These are phyloP conservation scores for Didymella glomerata DNA, from an alignment of 2,329 filamentous ascomycete genomes.

Conservation along the genomic window DNA sequence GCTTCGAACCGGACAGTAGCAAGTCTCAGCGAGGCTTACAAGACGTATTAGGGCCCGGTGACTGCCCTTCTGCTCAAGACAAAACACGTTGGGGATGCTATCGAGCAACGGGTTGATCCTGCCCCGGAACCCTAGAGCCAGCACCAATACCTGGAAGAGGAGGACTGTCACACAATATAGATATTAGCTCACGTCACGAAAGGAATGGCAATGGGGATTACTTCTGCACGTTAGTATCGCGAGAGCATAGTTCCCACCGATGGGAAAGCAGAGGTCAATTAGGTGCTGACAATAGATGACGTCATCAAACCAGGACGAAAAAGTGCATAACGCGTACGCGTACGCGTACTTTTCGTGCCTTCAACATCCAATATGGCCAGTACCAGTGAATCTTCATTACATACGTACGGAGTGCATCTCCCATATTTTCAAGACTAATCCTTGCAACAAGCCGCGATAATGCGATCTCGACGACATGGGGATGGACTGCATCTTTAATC, in stretches of 20 bases:
- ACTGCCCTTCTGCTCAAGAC: neutral
- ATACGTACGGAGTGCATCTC: too few relatives aligned
- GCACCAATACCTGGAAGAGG: neutral
- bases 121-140: neutral
- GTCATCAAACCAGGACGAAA: too few relatives aligned
- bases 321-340: too few relatives aligned
- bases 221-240: neutral
- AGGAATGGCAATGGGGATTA: neutral
- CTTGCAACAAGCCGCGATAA: neutral
- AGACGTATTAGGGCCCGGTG: neutral
- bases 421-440: neutral
- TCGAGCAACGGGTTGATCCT: neutral
- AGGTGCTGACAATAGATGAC: too few relatives aligned
- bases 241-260: neutral
- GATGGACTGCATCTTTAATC: too few relatives aligned
- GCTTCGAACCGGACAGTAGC: neutral
- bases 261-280: neutral
- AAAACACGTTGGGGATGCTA: neutral
- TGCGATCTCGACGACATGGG: neutral
- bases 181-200: neutral
- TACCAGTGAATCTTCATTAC: neutral
- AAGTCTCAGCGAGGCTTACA: neutral
- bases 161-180: neutral
- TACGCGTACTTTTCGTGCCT: neutral
- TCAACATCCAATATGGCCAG: neutral